These are phyloP conservation scores for Pluteus cervinus DNA, from an alignment of 768 basidiomycete species.

Conservation along the genomic window DNA sequence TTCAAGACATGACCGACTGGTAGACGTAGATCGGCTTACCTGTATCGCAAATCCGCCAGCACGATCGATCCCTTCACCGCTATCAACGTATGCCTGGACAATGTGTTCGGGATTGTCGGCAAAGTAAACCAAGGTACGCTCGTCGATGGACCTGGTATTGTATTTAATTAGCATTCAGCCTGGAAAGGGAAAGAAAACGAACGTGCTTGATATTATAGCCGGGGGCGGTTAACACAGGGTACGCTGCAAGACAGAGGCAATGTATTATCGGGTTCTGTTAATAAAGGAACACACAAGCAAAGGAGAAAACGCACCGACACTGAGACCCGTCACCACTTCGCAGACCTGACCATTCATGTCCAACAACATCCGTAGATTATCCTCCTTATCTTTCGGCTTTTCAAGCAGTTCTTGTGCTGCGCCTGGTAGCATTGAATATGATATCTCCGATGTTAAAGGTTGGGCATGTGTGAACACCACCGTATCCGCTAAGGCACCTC, in stretches of 20 bases:
- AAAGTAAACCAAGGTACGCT: constrained; percentile 76
- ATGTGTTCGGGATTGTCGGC: constrained; percentile 52
- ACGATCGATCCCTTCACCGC: constrained; percentile 78
- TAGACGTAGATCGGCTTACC: constrained; percentile 32
- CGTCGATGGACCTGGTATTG: constrained; percentile 64
- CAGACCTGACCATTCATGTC: constrained; percentile 84
- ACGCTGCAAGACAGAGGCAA: constrained; percentile 53
- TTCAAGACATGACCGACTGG: neutral
- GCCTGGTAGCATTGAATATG: constrained; percentile 47
- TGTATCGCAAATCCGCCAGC: constrained; percentile 96
- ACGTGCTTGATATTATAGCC: constrained; percentile 75
- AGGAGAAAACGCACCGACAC: constrained; percentile 49
- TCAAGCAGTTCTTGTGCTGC: constrained; percentile 75
- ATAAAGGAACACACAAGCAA: neutral
- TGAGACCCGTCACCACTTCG: constrained; percentile 90
- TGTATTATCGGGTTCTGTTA: constrained; percentile 2
- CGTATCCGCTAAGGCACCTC: constrained; percentile 68
- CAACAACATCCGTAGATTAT: constrained; percentile 82
- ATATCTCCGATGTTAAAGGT: constrained; percentile 49
- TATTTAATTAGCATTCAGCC: neutral
- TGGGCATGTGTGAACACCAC: constrained; percentile 81
- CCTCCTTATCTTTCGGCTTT: constrained; percentile 74
- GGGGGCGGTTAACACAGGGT: constrained; percentile 68
- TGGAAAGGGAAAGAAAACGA: constrained; percentile 2
- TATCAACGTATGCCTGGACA: constrained; percentile 76